A percentile compares a stretch with the other conserved stretches of the same genome.
These are phyloP conservation scores for Drosera capensis DNA, from an alignment of 148 eudicot species.

Conservation along the genomic window DNA sequence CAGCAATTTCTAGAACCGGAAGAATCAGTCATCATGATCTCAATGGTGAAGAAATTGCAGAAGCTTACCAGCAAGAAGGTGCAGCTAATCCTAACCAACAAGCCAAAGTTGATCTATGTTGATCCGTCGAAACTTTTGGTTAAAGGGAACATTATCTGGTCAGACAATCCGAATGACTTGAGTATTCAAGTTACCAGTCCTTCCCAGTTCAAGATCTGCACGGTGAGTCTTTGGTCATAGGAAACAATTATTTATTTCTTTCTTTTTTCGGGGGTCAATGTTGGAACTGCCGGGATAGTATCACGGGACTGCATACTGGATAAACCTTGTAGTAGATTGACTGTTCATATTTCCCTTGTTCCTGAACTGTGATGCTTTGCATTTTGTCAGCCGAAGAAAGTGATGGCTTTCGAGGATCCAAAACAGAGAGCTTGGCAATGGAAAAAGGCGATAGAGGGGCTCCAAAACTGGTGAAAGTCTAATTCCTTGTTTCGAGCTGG, in stretches of 20 bases:
- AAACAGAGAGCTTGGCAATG: slow-evolving; percentile 89
- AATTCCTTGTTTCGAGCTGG: background rate
- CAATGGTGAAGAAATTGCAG: slow-evolving; percentile 86
- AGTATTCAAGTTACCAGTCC: slow-evolving; percentile 73
- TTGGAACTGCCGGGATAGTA: no score
- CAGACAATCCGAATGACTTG: slow-evolving; percentile 77
- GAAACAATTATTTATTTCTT: background rate
- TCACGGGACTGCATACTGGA: no score
- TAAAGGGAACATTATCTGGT: slow-evolving; percentile 80
- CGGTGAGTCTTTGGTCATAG: slow-evolving; percentile 38
- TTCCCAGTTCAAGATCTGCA: slow-evolving; percentile 73
- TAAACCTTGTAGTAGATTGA: background rate
- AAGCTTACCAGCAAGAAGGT: slow-evolving; percentile 94
- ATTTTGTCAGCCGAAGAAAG: slow-evolving; percentile 64
- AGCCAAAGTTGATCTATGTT: slow-evolving; percentile 82
- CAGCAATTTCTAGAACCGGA: slow-evolving; percentile 89
- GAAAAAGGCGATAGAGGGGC: slow-evolving; percentile 90
- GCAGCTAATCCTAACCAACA: slow-evolving; percentile 91
- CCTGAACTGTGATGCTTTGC: background rate
- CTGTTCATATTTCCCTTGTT: background rate
- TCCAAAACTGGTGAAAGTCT: slow-evolving; percentile 29
- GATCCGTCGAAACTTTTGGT: slow-evolving; percentile 78
- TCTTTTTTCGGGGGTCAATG: background rate
- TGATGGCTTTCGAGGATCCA: slow-evolving; percentile 80
- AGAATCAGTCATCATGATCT: slow-evolving; percentile 92